Evolutionary conservation across 345 rosid species (phyloP), one percentile per base, ranked within the genome.

Genomic region (Cardamine chenopodiifolia): DNA sequence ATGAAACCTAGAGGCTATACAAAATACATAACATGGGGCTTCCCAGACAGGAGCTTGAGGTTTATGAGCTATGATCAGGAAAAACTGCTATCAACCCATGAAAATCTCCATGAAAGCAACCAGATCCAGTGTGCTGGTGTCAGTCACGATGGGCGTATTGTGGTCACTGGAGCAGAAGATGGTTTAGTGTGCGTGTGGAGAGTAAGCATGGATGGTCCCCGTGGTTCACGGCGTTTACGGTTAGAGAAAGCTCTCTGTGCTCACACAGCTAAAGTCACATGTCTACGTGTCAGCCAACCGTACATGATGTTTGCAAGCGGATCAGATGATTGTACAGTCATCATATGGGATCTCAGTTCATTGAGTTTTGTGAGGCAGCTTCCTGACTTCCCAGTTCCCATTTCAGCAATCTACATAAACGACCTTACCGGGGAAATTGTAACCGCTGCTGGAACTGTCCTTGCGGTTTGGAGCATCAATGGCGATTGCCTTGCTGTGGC

Each of bases 401-500:
- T 92, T 74, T 89, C 99, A 47, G 99, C 99, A 39, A 75, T 92
- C 60, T 92, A 90, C 74, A 90, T 92, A 56, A 96, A 92, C 60
- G 95, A 96, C 77, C 88, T 96, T 81, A 88, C 93, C 0, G 99
- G 98, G 45, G 99, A 90, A 81, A 92, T 96, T 47, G 84, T 89
- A 78, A 92, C 99, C 1, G 98, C 99, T 5, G 96, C 99, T 44
- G 99, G 99, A 75, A 87, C 92, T 67, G 74, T 90, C 78, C 96
- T 96, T 66, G 96, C 99, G 39, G 86, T 96, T 68, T 96, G 99
- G 99, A 89, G 98, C 85, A 82, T 92, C 80, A 96, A 96, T 72
- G 99, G 98, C 34, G 99, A 92, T 54, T 96, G 99, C 76, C 93
- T 96, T 60, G 94, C 99, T 12, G 88, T 83, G 71, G 86, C 92